phyloP scores from a whole-genome alignment of 2,329 filamentous ascomycete genomes.

The Penicillium digitatum region DNA sequence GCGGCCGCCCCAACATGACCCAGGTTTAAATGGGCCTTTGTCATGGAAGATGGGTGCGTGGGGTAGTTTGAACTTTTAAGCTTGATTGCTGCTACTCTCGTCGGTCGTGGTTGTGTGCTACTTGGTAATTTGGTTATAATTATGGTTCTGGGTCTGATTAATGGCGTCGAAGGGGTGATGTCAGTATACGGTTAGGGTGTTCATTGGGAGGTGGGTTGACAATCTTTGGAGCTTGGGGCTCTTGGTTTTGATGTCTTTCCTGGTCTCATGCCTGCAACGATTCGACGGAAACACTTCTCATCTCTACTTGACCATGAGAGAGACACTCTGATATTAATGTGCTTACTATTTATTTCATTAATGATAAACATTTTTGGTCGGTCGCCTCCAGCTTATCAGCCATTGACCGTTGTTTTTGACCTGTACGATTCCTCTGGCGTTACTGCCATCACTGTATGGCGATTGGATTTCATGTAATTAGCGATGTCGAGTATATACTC shows the following conservation, averaged over 20 bases:
- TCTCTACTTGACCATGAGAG: background rate
- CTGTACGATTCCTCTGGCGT: background rate
- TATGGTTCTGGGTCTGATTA: background rate
- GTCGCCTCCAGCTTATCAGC: background rate
- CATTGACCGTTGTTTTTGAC: background rate
- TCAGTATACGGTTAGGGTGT: background rate
- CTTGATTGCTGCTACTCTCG: background rate
- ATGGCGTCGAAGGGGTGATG: background rate
- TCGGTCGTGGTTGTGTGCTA: background rate
- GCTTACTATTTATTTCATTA: conserved; percentile 7
- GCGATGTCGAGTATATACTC: too few relatives aligned
- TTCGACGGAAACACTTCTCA: background rate
- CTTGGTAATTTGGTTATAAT: conserved; percentile 1
- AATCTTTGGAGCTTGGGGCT: background rate
- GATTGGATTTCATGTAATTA: too few relatives aligned
- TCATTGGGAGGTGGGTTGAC: background rate
- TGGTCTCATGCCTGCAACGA: conserved; percentile 2
- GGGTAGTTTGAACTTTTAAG: background rate
- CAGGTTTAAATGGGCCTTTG: conserved; percentile 37
- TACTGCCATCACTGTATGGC: background rate
- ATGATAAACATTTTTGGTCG: conserved; percentile 6
- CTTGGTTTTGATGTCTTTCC: background rate
- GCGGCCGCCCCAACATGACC: conserved; percentile 40
- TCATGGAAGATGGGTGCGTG: background rate
- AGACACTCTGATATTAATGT: conserved; percentile 1